Conservation (phyloP, 2,329 filamentous ascomycete species). For the Diaporthe velutina region DNA sequence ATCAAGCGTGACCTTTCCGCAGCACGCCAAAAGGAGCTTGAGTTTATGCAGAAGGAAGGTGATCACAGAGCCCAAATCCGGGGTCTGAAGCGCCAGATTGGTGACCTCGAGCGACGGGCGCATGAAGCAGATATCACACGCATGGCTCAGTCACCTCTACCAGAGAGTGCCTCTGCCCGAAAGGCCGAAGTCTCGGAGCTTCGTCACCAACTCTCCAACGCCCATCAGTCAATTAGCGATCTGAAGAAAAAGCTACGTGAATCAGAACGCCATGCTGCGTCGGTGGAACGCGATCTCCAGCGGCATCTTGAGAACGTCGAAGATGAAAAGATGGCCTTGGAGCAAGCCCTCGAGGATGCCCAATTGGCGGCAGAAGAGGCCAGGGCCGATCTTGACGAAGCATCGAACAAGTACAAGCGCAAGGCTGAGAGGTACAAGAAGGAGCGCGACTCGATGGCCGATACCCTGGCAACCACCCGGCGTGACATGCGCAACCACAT, state of each 20-base stretch:
- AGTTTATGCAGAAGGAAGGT: slow-evolving; percentile 74
- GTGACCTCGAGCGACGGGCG: slow-evolving; percentile 75
- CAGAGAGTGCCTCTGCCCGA: slow-evolving; percentile 62
- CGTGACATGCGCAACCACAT: slow-evolving; percentile 43
- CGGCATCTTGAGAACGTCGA: slow-evolving; percentile 68
- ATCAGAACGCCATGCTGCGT: slow-evolving; percentile 60
- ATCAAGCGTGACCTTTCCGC: slow-evolving; percentile 73
- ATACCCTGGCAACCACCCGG: slow-evolving; percentile 50
- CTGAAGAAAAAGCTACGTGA: slow-evolving; percentile 63
- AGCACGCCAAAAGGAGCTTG: slow-evolving; percentile 75
- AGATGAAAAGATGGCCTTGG: slow-evolving; percentile 69
- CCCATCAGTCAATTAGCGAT: slow-evolving; percentile 71
- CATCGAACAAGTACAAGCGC: slow-evolving; percentile 58
- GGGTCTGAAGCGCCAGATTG: slow-evolving; percentile 73
- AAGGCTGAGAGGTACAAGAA: slow-evolving; percentile 65
- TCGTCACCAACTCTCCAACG: slow-evolving; percentile 70
- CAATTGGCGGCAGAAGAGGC: slow-evolving; percentile 65
- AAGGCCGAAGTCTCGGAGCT: slow-evolving; percentile 71
- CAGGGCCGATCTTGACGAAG: slow-evolving; percentile 57
- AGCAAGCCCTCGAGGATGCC: slow-evolving; percentile 69
- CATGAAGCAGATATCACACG: slow-evolving; percentile 73
- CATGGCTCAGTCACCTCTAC: slow-evolving; percentile 60
- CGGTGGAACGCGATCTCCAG: slow-evolving; percentile 62
- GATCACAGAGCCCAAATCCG: slow-evolving; percentile 73
- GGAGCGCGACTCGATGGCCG: slow-evolving; percentile 57